Evolutionary conservation across 148 eudicot species (phyloP), one percentile per base, ranked within the genome.

Genomic region (Rhododendron williamsianum): DNA sequence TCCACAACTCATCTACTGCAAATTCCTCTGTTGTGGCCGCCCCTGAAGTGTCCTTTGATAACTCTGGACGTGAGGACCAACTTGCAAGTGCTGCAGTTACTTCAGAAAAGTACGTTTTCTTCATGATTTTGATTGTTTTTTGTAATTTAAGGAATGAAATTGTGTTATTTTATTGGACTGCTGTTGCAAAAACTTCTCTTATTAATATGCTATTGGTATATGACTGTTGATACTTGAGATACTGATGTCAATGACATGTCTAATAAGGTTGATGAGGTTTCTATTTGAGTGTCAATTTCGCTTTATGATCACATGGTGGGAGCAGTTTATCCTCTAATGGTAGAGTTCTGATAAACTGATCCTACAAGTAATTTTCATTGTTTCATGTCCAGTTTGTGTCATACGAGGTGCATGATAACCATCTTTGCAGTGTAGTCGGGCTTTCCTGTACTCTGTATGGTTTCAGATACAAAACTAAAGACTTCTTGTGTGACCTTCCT

Each of bases 41-140:
- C 72, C 86, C 89, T 48, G 93, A 89, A 87, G 89, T 88, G 85
- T 90, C 91, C 83, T 93, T 91, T 86, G 92, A 92, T 38, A 89
- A 81, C 82, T 80, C 91, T 78, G 76, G 86, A 76, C 85, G 71
- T 27, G 92, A 90, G 60, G 91, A 85, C 78, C 89, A 86, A 58
- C 87, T 36, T 83, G 73, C 90, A 56, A 89, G 67, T 86, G 85
- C 91, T 80, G 87, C 89, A 21, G 82, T 85, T 86, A 88, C 92
- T 87, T 87, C 94, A 30, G 90, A 88, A 72, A 87, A 87, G 98
- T 94, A 94, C 82, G 94, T 89, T 73, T 36, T 76, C 76, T 58
- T 25, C 18, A 1, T 45, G 36, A 77, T 45, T 11, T 23, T 43
- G 15, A 41, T 45, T 76, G 41, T 76, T 5, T 48, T 46, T 23